phyloP scores from a whole-genome alignment of 75 land plant species.

The Picea sitchensis region DNA sequence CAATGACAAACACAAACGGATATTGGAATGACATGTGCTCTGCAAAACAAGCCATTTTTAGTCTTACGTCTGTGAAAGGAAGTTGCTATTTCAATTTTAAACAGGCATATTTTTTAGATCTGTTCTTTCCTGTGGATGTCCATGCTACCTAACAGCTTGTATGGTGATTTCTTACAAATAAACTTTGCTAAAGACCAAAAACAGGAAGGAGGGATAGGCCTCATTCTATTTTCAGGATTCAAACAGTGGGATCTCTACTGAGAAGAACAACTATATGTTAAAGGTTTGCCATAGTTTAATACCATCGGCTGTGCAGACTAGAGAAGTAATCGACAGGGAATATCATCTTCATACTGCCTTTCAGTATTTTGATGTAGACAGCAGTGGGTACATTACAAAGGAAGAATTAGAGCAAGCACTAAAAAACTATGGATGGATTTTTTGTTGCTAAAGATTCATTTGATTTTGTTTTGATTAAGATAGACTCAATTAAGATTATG shows the following conservation, averaged over 20 bases:
- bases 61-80: neutral
- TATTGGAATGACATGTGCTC: neutral
- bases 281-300: neutral
- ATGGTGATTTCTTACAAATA: neutral
- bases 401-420: too few species aligned
- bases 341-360: neutral
- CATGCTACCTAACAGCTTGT: neutral
- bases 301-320: neutral
- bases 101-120: neutral
- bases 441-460: too few species aligned
- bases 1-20: too few species aligned
- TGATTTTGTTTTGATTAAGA: too few species aligned
- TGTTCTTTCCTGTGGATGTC: neutral
- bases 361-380: too few species aligned
- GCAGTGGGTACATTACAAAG: too few species aligned
- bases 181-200: neutral
- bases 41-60: neutral
- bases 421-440: too few species aligned
- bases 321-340: neutral
- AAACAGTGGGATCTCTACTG: neutral
- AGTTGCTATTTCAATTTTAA: neutral
- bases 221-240: neutral
- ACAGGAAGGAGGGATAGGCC: neutral
- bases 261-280: neutral
- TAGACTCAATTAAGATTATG: too few species aligned